Evolutionary conservation across 495 filamentous ascomycete genomes (phyloP).

Genomic region (Penicillium cinerascens): DNA sequence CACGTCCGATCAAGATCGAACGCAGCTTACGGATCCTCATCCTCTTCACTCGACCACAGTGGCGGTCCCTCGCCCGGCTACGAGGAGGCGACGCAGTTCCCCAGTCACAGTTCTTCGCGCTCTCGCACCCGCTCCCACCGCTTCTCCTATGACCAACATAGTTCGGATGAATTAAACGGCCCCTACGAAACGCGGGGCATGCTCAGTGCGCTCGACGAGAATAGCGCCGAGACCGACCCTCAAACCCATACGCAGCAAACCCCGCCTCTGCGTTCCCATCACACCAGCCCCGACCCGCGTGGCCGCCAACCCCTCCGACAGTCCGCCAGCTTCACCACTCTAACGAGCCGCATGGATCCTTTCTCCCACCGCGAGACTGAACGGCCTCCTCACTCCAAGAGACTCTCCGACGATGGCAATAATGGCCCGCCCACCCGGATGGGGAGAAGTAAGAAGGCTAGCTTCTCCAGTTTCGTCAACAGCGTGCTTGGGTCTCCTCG

Average conservation of each 20-base stretch:
- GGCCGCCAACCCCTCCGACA: slow-evolving; percentile 61
- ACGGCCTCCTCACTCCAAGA: slow-evolving; percentile 57
- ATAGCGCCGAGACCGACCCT: slow-evolving; percentile 47
- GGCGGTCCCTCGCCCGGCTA: slow-evolving; percentile 47
- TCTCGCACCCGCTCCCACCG: slow-evolving; percentile 38
- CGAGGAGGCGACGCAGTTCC: slow-evolving; percentile 33
- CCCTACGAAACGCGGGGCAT: slow-evolving; percentile 68
- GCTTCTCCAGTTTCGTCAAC: slow-evolving; percentile 92
- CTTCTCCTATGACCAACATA: slow-evolving; percentile 57
- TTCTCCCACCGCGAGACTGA: slow-evolving; percentile 36
- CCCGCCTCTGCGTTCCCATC: slow-evolving; percentile 51
- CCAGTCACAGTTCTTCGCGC: slow-evolving; percentile 28
- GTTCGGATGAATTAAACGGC: slow-evolving; percentile 67
- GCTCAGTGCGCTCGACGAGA: slow-evolving; percentile 61
- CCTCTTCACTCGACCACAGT: slow-evolving; percentile 49
- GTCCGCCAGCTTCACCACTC: slow-evolving; percentile 72
- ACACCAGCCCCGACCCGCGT: slow-evolving; percentile 57
- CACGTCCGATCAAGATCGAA: slow-evolving; percentile 49
- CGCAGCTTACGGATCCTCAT: slow-evolving; percentile 48
- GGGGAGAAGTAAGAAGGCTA: slow-evolving; percentile 78
- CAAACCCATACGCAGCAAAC: slow-evolving; percentile 36
- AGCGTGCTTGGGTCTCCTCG: slow-evolving; percentile 87
- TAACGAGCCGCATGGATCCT: slow-evolving; percentile 58
- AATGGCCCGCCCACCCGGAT: slow-evolving; percentile 52
- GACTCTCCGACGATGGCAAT: slow-evolving; percentile 81